Base-by-base conservation (phyloP, 75 land plant genomes). In the Picea sitchensis region DNA sequence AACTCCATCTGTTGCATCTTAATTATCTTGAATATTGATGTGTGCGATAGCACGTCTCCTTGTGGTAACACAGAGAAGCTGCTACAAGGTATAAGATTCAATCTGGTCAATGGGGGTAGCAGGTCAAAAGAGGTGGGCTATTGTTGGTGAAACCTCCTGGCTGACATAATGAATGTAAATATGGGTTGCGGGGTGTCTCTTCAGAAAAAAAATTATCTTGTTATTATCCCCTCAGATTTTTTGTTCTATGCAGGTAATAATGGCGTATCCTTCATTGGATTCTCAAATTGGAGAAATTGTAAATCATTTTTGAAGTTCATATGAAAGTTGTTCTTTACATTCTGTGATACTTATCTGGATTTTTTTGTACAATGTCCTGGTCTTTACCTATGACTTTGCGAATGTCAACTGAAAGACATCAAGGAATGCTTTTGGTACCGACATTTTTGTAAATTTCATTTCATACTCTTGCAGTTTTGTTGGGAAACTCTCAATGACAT, bases 221-320 rank as follows among this genome's bases (percentile, higher is more conserved):
- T 14, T 75, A 26, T 4, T 31, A 30, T 75, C 36, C 60, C 60
- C 58, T 75, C 36, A 31, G 58, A 75, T 75, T 75, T 54, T 75
- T 75, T 75, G 38, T 75, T 75, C 76, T 30, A 57, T 44, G 47
- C 74, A 75, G 76, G 76, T 75, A 75, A 75, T 75, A 75, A 75
- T 75, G 76, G 76, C 30, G 30, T 56, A 54, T 56, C 59, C 76
- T 75, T 26, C 36, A 75, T 56, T 75, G 74, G 74, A 44, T 75
- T 75, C 76, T 75, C 76, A 75, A 75, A 75, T 75, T 75, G 76
- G 76, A 75, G 76, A 75, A 75, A 75, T 57, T 75, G 76, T 75
- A 75, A 56, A 75, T 56, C 76, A 75, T 51, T 75, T 75, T 75
- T 75, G 76, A 30, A 75, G 59, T 32, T 57, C 76, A 26, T 75